Evolutionary conservation across 2,329 filamentous ascomycete genomes (phyloP), one percentile per base, ranked within the genome.

Genomic region (Alternaria gaisen): DNA sequence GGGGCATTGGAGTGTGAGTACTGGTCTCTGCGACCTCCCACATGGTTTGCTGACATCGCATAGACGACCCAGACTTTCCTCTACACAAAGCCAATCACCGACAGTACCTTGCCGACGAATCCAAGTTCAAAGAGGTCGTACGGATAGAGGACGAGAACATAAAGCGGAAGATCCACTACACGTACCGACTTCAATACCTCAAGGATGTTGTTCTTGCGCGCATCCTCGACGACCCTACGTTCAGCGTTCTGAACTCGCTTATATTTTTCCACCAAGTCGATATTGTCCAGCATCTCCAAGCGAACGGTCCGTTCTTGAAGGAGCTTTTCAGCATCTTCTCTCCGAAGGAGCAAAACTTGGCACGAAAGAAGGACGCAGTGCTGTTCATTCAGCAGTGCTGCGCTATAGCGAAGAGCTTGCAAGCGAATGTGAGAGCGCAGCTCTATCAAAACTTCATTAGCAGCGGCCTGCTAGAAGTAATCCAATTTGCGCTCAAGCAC

Each of bases 231-330:
- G 95, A 99, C 77, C 94, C 94, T 51, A 99, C 95, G 20, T 99
- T 98, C 79, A 97, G 93, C 24, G 94, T 98, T 26, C 88, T 99
- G 66, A 99, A 98, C 80, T 97, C 93, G 52, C 86, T 98, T 70
- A 99, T 99, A 69, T 99, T 97, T 83, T 99, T 97, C 85, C 95
- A 98, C 81, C 95, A 99, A 81, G 94, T 98, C 71, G 95, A 98
- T 74, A 97, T 99, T 74, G 91, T 99, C 51, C 92, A 94, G 74
- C 92, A 98, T 79, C 85, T 99, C n/a, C 94, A 97, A 78, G 85
- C 85, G 26, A 97, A 97, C 71, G 83, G 83, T 1, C 80, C 81
- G 2, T 97, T 97, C 72, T 82, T 98, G 28, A 89, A 88, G 67
- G 92, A 97, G 64, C 85, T 98, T 4, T 99, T 98, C 77, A 86